These are phyloP conservation scores for Colletotrichum costaricense DNA, from an alignment of 2,329 filamentous ascomycete genomes.

Conservation along the genomic window DNA sequence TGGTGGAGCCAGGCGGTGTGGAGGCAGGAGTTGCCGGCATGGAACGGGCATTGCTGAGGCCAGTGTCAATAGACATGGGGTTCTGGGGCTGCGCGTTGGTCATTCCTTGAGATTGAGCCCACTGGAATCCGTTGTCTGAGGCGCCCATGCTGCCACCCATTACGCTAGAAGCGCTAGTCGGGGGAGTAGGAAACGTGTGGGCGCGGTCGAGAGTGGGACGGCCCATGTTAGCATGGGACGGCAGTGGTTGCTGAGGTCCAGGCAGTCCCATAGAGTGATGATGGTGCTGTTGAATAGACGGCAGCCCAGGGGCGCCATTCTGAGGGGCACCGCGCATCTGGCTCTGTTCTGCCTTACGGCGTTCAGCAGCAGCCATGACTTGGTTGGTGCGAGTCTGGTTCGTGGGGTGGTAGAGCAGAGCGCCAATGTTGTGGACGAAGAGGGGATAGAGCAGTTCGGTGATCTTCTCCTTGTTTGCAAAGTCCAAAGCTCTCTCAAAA, in stretches of 20 bases:
- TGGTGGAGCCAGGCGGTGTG: constrained; percentile 82
- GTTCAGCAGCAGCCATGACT: constrained; percentile 87
- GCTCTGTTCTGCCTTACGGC: constrained; percentile 77
- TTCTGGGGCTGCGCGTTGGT: constrained; percentile 71
- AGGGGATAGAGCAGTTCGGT: constrained; percentile 94
- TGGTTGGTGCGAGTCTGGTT: constrained; percentile 86
- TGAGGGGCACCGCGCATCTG: constrained; percentile 69
- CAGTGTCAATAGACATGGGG: constrained; percentile 84
- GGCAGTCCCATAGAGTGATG: constrained; percentile 70
- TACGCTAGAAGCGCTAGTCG: constrained; percentile 90
- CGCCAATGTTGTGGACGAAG: constrained; percentile 97
- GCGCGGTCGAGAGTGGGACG: constrained; percentile 85
- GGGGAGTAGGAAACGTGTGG: constrained; percentile 93
- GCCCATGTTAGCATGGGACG: constrained; percentile 77
- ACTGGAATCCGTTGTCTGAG: constrained; percentile 80
- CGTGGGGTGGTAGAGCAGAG: constrained; percentile 91
- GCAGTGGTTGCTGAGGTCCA: constrained; percentile 64
- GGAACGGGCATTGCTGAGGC: constrained; percentile 81
- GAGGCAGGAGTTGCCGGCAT: constrained; percentile 93
- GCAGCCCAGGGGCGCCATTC: constrained; percentile 66
- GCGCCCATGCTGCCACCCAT: constrained; percentile 77
- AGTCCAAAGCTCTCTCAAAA: constrained; percentile 96
- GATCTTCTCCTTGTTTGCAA: constrained; percentile 99
- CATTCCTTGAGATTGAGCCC: constrained; percentile 72
- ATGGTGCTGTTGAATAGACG: constrained; percentile 75